Conservation (phyloP, 1,284 basidiomycete genomes). For the Fereydounia khargensis region DNA sequence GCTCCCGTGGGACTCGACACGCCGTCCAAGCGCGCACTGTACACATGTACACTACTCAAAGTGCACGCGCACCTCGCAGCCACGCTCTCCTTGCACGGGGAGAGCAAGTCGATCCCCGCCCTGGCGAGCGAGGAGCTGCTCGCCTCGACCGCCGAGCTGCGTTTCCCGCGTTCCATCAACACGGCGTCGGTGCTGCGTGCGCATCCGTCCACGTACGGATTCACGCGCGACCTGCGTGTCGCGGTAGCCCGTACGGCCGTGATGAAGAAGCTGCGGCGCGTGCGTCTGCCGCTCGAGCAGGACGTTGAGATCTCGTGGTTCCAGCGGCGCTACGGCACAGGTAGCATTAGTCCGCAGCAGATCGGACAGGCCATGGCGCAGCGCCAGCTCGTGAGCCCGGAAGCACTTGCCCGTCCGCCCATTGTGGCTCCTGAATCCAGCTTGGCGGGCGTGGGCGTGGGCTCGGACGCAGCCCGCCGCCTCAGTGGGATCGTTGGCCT, state of each 20-base stretch:
- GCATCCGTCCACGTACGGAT: constrained; percentile 19
- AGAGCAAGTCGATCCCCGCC: constrained; percentile 11
- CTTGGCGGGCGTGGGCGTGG: neutral
- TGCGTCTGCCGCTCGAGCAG: constrained; percentile 15
- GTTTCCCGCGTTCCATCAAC: constrained; percentile 45
- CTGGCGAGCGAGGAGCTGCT: constrained; percentile 10
- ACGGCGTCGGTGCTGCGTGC: constrained; percentile 4
- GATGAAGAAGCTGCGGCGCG: constrained; percentile 31
- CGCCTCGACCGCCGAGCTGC: constrained; percentile 20
- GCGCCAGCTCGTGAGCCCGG: constrained; percentile 29
- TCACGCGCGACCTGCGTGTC: constrained; percentile 22
- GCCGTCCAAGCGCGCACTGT: constrained; percentile 39
- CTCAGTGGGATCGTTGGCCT: constrained; percentile 3
- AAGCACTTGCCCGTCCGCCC: constrained; percentile 40
- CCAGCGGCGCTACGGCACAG: constrained; percentile 33
- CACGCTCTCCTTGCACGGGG: constrained; percentile 8
- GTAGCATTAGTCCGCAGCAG: constrained; percentile 24
- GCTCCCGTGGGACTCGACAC: constrained; percentile 43
- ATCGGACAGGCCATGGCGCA: constrained; percentile 21
- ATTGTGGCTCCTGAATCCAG: constrained; percentile 6
- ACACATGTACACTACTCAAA: constrained; percentile 48
- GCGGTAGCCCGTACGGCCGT: constrained; percentile 33
- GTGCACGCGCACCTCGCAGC: constrained; percentile 39
- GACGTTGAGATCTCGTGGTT: constrained; percentile 51
- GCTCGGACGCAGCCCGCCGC: neutral